Base-by-base conservation (phyloP, 352 stramenopile genomes). In the Thalassiosira mediterranea region DNA sequence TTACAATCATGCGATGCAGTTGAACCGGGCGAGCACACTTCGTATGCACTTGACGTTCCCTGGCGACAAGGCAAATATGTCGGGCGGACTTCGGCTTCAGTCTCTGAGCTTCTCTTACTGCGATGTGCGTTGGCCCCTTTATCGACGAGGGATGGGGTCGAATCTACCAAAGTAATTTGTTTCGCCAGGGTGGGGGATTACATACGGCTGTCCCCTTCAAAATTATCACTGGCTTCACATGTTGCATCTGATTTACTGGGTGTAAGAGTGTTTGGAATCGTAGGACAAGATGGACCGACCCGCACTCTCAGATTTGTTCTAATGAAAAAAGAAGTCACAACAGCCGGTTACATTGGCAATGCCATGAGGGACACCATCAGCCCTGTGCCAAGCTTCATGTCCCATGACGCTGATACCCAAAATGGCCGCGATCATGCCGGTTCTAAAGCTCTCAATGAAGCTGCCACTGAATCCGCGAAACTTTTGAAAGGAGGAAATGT, bases 161-260 rank as follows among this genome's bases (percentile, higher is more conserved):
- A 92, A 70, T 81, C 83, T n/a, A 87, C 84, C 0, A 93, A 91
- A 69, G 72, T 91, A 4, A 61, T 93, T 23, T 67, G 71, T 49
- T 72, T 93, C 54, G 61, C 57, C 40, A 72, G 26, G 29, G 72
- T 91, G 19, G 83, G 83, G 10, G 73, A 87, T 19, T 64, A 10
- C 21, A 72, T 89, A 8, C 46, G 85, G 15, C 73, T 93, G 59
- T 89, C 87, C 46, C 85, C 85, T 48, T 83, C 76, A 31, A 91
- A 88, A 42, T 60, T 93, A 23, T 25, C 65, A 37, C 31, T 90
- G 10, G 34, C 42, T 34, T 64, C 63, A 28, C 17, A 64, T 2
- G 21, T 75, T 17, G 40, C 67, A 46, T 59, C 62, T 51, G 62
- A 72, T 17, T 29, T 93, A n/a, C 60, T 83, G 15, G 62, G 58